Evolutionary conservation across 2,329 filamentous ascomycete genomes (phyloP), one percentile per base, ranked within the genome.

Genomic region (Hymenoscyphus albidus): DNA sequence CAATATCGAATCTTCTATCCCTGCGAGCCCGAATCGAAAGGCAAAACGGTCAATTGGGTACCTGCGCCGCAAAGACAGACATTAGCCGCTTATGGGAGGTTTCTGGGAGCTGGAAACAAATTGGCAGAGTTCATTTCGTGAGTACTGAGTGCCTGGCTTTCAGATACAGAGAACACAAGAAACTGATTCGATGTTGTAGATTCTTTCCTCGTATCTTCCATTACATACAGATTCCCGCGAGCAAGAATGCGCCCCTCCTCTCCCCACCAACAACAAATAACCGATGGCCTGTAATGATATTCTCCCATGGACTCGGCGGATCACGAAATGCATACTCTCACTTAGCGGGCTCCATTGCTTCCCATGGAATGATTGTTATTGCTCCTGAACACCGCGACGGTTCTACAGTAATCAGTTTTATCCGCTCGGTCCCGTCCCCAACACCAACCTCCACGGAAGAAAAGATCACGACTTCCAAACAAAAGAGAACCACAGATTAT

Each of bases 1-100:
- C 88, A 90, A 64, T 95, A 92, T 76, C 86, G 92, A 67, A 82
- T 96, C 64, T 96, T 91, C 78, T 96, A 96, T 74, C 92, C 92
- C 0, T 88, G 88, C 27, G 78, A 80, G 0, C 74, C 80, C 4
- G 79, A 80, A 27, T 55, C 68, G 32, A 73, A 74, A 59, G 80
- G 83, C 2, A 76, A 61, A 81, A 85, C 71, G 71, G 88, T 92
- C 63, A 85, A 83, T 71, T 96, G 92, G 92, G 82, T 96, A 61
- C 91, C 91, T 0, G 82, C 83, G 9, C 92, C 92, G 0, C 92
- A 96, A 75, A 80, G 89, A 58, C 86, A 87, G 51, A 89, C 92
- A 73, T 79, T 94, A 9, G 84, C 87, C 16, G 90, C 89, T 0
- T 95, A 95, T 74, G 88, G 88, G 10, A 83, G 87, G 69, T 96